Conservation (phyloP, 345 rosid species). For the Salix dunnii region DNA sequence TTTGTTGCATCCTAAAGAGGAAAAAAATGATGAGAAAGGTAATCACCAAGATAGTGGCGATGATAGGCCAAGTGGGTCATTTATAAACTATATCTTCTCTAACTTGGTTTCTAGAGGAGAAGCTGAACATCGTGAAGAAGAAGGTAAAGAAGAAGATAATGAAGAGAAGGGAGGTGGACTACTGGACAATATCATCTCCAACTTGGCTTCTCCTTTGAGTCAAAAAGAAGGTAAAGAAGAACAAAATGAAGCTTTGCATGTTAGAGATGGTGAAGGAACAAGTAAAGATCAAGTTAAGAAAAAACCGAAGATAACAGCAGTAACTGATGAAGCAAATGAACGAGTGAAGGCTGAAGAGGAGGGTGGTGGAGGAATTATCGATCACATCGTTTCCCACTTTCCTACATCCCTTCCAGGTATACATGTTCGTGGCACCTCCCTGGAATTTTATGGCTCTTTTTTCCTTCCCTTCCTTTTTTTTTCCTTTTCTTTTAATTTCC, state of each 20-base stretch:
- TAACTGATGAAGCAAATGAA: slow-evolving; percentile 6
- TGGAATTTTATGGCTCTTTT: not conserved
- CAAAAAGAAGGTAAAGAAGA: slow-evolving; percentile 21
- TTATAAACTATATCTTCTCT: slow-evolving; percentile 21
- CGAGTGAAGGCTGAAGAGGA: slow-evolving; percentile 8
- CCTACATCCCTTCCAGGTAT: slow-evolving; percentile 52
- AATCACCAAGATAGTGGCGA: slow-evolving; percentile 9
- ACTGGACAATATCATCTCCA: slow-evolving; percentile 28
- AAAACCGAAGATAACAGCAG: not conserved
- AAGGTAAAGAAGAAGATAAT: not conserved
- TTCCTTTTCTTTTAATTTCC: not conserved
- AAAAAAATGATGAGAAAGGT: not conserved
- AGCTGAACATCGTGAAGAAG: slow-evolving; percentile 5
- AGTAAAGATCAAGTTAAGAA: slow-evolving; percentile 5
- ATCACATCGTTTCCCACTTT: slow-evolving; percentile 54
- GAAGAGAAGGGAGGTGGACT: slow-evolving; percentile 28
- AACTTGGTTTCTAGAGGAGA: slow-evolving; percentile 22
- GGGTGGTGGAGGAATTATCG: slow-evolving; percentile 40
- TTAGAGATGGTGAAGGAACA: not conserved
- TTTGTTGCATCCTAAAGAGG: slow-evolving; percentile 20
- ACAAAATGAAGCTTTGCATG: not conserved
- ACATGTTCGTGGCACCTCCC: not conserved
- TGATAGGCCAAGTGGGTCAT: slow-evolving; percentile 1
- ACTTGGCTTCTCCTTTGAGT: slow-evolving; percentile 34
- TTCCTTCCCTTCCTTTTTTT: not conserved